A percentile compares a stretch with the other conserved stretches of the same genome.
These are phyloP conservation scores for Chamaenerion angustifolium DNA, from an alignment of 345 rosid genomes.

Conservation along the genomic window DNA sequence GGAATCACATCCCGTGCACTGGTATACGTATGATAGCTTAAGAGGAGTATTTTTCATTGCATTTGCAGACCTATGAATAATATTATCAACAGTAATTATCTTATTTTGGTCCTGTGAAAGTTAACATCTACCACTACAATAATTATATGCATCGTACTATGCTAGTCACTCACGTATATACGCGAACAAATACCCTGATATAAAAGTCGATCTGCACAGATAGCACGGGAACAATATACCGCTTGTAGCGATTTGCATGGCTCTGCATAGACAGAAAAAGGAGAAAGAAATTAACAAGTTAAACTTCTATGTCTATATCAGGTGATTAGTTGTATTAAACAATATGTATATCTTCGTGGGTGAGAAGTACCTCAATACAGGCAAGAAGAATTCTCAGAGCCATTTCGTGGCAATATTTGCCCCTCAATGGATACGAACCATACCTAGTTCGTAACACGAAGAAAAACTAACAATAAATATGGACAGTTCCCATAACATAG, in stretches of 20 bases:
- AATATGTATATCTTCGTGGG: too few species aligned
- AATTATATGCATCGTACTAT: slow-evolving; percentile 3
- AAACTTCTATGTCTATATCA: background rate
- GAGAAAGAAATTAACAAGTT: slow-evolving; percentile 6
- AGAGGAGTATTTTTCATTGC: slow-evolving; percentile 98
- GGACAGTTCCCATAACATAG: slow-evolving; percentile 7
- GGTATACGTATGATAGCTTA: slow-evolving; percentile 93
- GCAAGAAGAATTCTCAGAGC: slow-evolving; percentile 96
- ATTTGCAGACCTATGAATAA: slow-evolving; percentile 73
- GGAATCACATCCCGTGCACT: slow-evolving; percentile 95
- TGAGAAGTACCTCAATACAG: slow-evolving; percentile 63
- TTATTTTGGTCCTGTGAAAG: too few species aligned
- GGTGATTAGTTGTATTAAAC: background rate
- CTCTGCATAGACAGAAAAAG: slow-evolving; percentile 38
- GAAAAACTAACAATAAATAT: background rate
- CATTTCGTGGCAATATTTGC: slow-evolving; percentile 98
- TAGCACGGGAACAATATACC: slow-evolving; percentile 89
- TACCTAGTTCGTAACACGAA: slow-evolving; percentile 31
- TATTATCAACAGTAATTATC: background rate
- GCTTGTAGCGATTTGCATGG: slow-evolving; percentile 97
- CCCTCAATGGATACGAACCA: slow-evolving; percentile 88
- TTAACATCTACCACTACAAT: too few species aligned
- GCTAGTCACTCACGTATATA: slow-evolving; percentile 67
- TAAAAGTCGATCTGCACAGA: slow-evolving; percentile 96
- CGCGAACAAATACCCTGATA: slow-evolving; percentile 86